Evolutionary conservation across 148 eudicot genomes (phyloP).

Genomic region (Diospyros kaki): DNA sequence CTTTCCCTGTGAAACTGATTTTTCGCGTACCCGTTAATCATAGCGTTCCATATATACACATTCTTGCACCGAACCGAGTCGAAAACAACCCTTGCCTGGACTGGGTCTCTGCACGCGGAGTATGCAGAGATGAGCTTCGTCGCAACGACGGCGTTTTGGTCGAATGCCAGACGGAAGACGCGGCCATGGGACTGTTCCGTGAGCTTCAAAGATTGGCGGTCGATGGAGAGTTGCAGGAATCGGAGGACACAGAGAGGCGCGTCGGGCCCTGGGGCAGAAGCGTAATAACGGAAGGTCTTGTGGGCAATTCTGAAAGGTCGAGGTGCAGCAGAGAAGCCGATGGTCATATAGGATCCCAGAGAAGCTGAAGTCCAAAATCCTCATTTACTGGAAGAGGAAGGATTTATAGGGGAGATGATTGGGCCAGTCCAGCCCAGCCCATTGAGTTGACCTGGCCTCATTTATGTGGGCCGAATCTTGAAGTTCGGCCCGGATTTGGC

Average conservation of each 20-base stretch:
- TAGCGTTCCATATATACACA: slow-evolving; percentile 28
- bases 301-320: too few relatives aligned
- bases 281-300: slow-evolving; percentile 3
- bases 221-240: slow-evolving; percentile 20
- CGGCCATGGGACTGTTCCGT: slow-evolving; percentile 30
- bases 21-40: slow-evolving; percentile 33
- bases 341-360: too few relatives aligned
- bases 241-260: slow-evolving; percentile 11
- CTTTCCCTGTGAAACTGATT: slow-evolving; percentile 20
- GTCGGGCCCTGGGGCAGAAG: slow-evolving; percentile 8
- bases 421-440: too few relatives aligned
- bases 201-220: slow-evolving; percentile 23
- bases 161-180: slow-evolving; percentile 21
- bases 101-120: slow-evolving; percentile 17
- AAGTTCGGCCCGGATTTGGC: too few relatives aligned
- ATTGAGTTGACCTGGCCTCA: too few relatives aligned
- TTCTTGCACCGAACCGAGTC: slow-evolving; percentile 27
- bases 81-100: slow-evolving; percentile 16
- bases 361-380: too few relatives aligned
- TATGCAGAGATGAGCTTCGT: slow-evolving; percentile 40
- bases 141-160: slow-evolving; percentile 24
- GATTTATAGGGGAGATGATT: too few relatives aligned
- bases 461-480: too few relatives aligned
- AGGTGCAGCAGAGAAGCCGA: too few relatives aligned
- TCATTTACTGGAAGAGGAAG: too few relatives aligned